phyloP scores from a whole-genome alignment of 306 rosid species.

The Dryas octopetala region DNA sequence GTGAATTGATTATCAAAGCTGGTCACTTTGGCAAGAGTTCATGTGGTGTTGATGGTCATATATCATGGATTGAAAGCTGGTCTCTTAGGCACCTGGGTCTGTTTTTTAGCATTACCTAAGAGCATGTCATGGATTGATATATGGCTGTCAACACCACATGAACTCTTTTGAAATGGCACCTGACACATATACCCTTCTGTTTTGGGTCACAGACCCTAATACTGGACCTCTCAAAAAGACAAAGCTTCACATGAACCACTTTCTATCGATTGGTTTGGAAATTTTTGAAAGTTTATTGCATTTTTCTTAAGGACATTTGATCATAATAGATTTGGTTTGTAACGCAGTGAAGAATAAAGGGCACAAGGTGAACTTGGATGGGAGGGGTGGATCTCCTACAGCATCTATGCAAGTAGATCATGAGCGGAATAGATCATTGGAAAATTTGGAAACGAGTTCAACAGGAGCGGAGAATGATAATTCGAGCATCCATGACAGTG shows the following conservation, averaged over 20 bases:
- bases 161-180: background rate
- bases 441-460: constrained; percentile 30
- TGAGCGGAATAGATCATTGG: constrained; percentile 34
- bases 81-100: background rate
- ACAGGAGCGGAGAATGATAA: constrained; percentile 34
- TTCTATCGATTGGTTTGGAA: background rate
- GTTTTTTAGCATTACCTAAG: no score
- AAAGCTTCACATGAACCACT: background rate
- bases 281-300: background rate
- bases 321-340: constrained; percentile 13
- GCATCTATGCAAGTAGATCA: constrained; percentile 24
- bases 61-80: background rate
- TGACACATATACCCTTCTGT: background rate
- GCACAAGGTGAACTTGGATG: constrained; percentile 32
- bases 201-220: background rate
- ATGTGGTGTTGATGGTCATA: background rate
- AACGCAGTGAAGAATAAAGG: constrained; percentile 50
- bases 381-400: constrained; percentile 32
- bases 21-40: background rate
- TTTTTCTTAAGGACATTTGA: background rate
- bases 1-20: background rate
- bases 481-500: constrained; percentile 27
- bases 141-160: background rate
- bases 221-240: background rate
- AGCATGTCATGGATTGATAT: background rate